A percentile compares a stretch with the other conserved stretches of the same genome.
Conservation (phyloP, 163 green algal species). For the Scenedesmus sp. region DNA sequence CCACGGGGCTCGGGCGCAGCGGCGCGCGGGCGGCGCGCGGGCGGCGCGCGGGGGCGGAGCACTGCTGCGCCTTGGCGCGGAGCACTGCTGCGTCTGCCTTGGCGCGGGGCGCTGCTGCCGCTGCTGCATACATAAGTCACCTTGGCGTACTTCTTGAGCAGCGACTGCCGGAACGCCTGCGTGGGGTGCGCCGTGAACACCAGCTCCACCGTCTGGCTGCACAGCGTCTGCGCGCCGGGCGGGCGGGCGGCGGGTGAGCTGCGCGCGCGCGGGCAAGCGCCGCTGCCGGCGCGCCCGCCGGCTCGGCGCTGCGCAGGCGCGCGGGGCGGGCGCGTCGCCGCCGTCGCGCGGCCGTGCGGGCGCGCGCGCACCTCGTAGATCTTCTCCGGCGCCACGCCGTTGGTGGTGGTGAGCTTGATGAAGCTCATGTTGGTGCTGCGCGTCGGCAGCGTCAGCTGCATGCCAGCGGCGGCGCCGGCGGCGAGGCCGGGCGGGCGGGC, state of each 20-base stretch:
- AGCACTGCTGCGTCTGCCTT: too few relatives aligned
- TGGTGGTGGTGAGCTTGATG: slow-evolving; percentile 69
- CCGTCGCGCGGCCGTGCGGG: background rate
- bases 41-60: too few relatives aligned
- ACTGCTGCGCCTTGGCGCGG: too few relatives aligned
- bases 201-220: slow-evolving; percentile 84
- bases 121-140: slow-evolving; percentile 42
- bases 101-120: too few relatives aligned
- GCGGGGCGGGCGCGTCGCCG: too few relatives aligned
- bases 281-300: background rate
- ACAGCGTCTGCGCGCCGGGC: slow-evolving; percentile 66
- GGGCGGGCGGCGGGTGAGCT: too few relatives aligned
- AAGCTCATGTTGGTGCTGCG: slow-evolving; percentile 88
- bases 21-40: too few relatives aligned
- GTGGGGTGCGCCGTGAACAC: slow-evolving; percentile 97
- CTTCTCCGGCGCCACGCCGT: slow-evolving; percentile 63
- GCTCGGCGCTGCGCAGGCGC: background rate
- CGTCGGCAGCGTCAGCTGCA: slow-evolving; percentile 74
- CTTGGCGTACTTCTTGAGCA: slow-evolving; percentile 91
- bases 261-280: too few relatives aligned
- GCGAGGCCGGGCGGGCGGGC: too few relatives aligned
- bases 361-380: slow-evolving; percentile 66
- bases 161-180: slow-evolving; percentile 80
- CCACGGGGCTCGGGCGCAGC: too few relatives aligned
- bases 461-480: too few relatives aligned